Evolutionary conservation across 192 early-diverging fungal genomes (phyloP).

Genomic region (Coemansia javaensis): DNA sequence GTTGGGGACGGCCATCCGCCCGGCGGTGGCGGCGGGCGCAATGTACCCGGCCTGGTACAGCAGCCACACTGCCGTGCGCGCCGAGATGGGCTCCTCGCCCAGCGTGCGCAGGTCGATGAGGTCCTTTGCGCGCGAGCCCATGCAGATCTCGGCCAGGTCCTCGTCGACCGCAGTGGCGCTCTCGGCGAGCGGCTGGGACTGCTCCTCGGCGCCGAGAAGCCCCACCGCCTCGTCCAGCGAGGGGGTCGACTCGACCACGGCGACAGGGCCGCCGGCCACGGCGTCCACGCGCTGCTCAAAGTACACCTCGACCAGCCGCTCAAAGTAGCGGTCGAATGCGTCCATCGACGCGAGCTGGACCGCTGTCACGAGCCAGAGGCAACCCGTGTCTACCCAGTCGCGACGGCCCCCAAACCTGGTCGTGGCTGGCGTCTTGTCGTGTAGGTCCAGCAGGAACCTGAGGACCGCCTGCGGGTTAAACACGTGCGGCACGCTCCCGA

Average conservation of each 20-base stretch:
- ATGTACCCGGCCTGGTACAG: slow-evolving; percentile 10
- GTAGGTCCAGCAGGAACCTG: background rate
- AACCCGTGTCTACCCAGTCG: background rate
- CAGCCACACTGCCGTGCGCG: background rate
- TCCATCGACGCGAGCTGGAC: background rate
- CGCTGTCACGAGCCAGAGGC: background rate
- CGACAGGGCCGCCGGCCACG: too few species aligned
- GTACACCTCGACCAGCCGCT: background rate
- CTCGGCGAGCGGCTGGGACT: background rate
- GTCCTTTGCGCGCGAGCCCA: too few species aligned
- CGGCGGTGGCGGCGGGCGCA: background rate
- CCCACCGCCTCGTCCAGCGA: background rate
- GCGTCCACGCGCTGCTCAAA: too few species aligned
- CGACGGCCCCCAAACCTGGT: background rate
- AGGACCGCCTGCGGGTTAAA: background rate
- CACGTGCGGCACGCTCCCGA: background rate
- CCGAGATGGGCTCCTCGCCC: background rate
- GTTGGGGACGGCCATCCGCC: slow-evolving; percentile 3
- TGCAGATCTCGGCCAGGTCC: background rate
- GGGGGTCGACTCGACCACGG: background rate
- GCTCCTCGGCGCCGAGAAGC: too few species aligned
- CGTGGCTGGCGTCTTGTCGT: background rate
- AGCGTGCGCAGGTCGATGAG: too few species aligned
- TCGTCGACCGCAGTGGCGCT: background rate
- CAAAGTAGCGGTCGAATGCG: background rate